Evolutionary conservation across 805 yeast species (phyloP), one percentile per base, ranked within the genome.

Genomic region (Saccharomycopsis fodiens): DNA sequence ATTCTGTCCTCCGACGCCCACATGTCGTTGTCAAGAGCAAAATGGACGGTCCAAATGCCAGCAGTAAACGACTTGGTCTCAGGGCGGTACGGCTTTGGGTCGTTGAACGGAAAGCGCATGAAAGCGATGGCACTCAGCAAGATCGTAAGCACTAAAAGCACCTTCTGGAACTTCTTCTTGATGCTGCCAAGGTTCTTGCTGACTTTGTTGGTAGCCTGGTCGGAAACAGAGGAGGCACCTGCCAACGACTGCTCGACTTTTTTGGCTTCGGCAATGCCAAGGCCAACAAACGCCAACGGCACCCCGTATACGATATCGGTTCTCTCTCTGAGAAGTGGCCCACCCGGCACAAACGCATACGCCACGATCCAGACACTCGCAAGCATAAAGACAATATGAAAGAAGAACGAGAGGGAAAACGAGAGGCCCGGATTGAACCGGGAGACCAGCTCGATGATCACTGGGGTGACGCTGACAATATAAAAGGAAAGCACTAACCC

Each of bases 21-120:
- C 93, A 93, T 83, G 60, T 88, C 96, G 62, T 93, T 93, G 62
- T 93, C 98, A 42, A 93, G 72, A 20, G 97, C 98, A 60, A 93
- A 93, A 66, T 93, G 98, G 53, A 93, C 82, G 19, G 97, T 91
- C 98, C 98, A 93, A 51, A 93, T 89, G 61, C 97, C 98, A 2
- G 97, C 89, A 1, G 96, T 88, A 56, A 93, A 75, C 3, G 85
- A 61, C 54, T 79, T 75, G 2, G 85, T 72, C 5, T 72, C 74
- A 12, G 87, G 80, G 55, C 80, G 83, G 55, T 76, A 73, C 8
- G 93, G 88, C 45, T 62, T 62, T 12, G 89, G 88, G 27, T 78
- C 79, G 13, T 64, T 66, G 47, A 78, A 69, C 54, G 78, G 77
- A 59, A 79, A 70, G 46, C 88, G 69, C 35, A 69, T 58, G 46